Percentiles rank a stretch among this genome's conserved stretches.
phyloP scores from a whole-genome alignment of 2,329 filamentous ascomycete species.

The Penicillium concentricum region DNA sequence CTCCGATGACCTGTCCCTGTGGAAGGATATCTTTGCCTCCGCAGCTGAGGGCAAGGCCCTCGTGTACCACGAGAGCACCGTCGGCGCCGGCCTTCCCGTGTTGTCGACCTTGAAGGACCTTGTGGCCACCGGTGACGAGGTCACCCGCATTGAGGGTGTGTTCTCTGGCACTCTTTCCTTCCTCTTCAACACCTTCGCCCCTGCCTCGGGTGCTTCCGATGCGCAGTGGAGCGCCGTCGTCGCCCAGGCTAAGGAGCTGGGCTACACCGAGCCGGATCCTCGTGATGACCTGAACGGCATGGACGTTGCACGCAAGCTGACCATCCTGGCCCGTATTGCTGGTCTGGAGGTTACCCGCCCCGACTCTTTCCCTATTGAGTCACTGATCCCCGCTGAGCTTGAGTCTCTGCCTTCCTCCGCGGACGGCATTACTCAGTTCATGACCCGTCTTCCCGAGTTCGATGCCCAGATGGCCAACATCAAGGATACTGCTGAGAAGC shows the following conservation, averaged over 20 bases:
- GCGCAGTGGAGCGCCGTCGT: constrained; percentile 91
- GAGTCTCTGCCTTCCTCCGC: constrained; percentile 64
- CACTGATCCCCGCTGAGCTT: constrained; percentile 83
- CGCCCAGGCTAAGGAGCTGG: constrained; percentile 84
- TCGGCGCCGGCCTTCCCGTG: constrained; percentile 88
- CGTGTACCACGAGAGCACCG: constrained; percentile 92
- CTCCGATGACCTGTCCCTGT: constrained; percentile 74
- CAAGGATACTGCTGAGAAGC: constrained; percentile 78
- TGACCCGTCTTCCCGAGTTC: constrained; percentile 74
- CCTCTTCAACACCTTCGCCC: constrained; percentile 96
- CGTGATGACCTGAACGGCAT: constrained; percentile 83
- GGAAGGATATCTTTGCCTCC: constrained; percentile 80
- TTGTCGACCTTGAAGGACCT: constrained; percentile 92
- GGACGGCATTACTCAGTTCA: constrained; percentile 73
- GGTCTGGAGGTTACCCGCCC: constrained; percentile 80
- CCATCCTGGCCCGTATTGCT: constrained; percentile 83
- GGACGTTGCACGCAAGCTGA: constrained; percentile 92
- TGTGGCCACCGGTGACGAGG: constrained; percentile 87
- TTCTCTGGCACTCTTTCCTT: constrained; percentile 98
- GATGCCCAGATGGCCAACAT: constrained; percentile 86
- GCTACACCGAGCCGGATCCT: constrained; percentile 88
- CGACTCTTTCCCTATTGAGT: constrained; percentile 89
- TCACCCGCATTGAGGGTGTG: constrained; percentile 91
- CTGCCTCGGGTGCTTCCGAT: constrained; percentile 58
- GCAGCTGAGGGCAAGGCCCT: constrained; percentile 65